Base-by-base conservation (phyloP, 352 stramenopile species). In the Blastocystis sp. region DNA sequence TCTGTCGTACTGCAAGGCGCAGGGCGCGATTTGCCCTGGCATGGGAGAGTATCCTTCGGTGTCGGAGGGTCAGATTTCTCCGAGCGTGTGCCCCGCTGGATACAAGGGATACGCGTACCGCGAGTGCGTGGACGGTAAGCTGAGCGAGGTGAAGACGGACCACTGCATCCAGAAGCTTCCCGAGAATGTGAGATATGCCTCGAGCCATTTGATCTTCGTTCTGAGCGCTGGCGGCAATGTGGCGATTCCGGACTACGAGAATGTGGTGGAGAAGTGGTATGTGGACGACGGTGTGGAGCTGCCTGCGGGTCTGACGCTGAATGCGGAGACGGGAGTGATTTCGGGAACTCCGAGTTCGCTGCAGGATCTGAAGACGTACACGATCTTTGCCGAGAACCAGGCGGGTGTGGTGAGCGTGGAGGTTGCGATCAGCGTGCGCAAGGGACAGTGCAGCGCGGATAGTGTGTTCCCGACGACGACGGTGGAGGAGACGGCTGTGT, bases 1-100 rank as follows among this genome's bases (percentile, higher is more conserved):
- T n/a, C n/a, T n/a, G n/a, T n/a, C n/a, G 57, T 73, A 73, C 38
- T 73, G 61, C 36, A 73, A 53, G 38, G 61, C 61, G 4, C 24
- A 0, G 16, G 61, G 61, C 16, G n/a, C 32, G 11, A 73, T 73
- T 18, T 73, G 61, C 27, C 24, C 29, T n/a, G 61, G 40, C n/a
- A 53, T 73, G 0, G 61, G 32, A 21, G 16, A 53, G 8, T 73
- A 48, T 32, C 57, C 57, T 0, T 6, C 57, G 18, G 57, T 69
- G 18, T n/a, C 27, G 38, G 57, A 69, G 18, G 57, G 57, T 42
- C 57, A 69, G 36, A 69, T 69, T 24, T 69, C 57, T 36, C 57
- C 57, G 8, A 21, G 8, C 1, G 9, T 8, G 57, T 69, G 57
- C 32, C 24, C 9, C n/a, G 29, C 3, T 0, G 57, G 57, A 46